Conservation (phyloP, 495 filamentous ascomycete species). For the Stereocaulon alpinum region DNA sequence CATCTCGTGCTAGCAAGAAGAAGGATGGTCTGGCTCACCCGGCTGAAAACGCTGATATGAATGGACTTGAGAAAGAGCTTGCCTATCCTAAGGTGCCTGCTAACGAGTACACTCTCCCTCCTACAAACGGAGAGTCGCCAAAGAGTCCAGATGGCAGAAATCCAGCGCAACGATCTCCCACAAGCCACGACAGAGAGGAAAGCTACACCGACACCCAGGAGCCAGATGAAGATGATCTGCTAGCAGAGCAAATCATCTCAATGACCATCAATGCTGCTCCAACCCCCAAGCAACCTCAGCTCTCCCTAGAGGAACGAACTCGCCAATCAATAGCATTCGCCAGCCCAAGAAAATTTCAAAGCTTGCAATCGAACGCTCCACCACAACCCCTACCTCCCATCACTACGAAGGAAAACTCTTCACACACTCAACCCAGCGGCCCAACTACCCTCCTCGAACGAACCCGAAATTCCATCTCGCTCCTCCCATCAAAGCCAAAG, state of each 20-base stretch:
- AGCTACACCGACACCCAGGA: not conserved
- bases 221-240: conserved; percentile 19
- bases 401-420: conserved; percentile 9
- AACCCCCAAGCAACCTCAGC: conserved; percentile 28
- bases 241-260: conserved; percentile 29
- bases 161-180: not conserved
- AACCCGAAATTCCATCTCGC: conserved; percentile 73
- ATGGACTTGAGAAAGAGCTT: too few species aligned
- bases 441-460: conserved; percentile 50
- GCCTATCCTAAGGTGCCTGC: not conserved
- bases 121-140: not conserved
- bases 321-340: conserved; percentile 33
- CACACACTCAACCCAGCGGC: conserved; percentile 27
- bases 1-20: not conserved
- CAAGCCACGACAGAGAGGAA: not conserved
- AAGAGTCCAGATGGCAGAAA: not conserved
- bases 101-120: not conserved
- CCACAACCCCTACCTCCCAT: conserved; percentile 15
- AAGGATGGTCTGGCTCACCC: too few species aligned
- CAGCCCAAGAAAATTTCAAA: conserved; percentile 10
- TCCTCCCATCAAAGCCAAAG: conserved; percentile 30
- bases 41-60: not conserved
- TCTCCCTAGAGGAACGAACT: conserved; percentile 34
- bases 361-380: conserved; percentile 7
- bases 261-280: conserved; percentile 27